Percentiles rank a stretch among this genome's conserved stretches.
Conservation (phyloP, 106 monocot species). For the Agapanthus africanus region DNA sequence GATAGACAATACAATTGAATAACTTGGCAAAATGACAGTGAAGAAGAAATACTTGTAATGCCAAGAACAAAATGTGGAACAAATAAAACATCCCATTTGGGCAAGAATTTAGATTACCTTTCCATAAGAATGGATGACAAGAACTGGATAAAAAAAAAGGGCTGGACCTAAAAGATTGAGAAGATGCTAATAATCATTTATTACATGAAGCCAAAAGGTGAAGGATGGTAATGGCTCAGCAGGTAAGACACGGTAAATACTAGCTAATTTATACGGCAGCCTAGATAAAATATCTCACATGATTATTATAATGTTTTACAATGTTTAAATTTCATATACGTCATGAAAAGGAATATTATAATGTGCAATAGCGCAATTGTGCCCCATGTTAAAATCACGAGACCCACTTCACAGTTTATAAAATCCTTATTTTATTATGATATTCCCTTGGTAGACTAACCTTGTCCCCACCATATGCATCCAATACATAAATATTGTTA, state of each 20-base stretch:
- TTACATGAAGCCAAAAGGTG: no score
- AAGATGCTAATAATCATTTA: not conserved
- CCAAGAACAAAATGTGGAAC: not conserved
- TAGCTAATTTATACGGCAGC: not conserved
- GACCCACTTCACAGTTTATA: not conserved
- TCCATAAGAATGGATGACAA: not conserved
- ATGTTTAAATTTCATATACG: not conserved
- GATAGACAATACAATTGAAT: not conserved
- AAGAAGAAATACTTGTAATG: not conserved
- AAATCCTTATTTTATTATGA: not conserved
- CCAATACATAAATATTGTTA: conserved; percentile 88
- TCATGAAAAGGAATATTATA: not conserved
- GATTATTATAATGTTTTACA: not conserved
- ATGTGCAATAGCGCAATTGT: not conserved
- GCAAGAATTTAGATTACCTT: not conserved
- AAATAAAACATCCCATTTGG: not conserved
- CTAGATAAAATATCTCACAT: not conserved
- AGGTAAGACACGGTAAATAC: not conserved
- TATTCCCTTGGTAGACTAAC: conserved; percentile 19
- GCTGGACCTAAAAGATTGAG: not conserved
- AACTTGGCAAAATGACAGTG: not conserved
- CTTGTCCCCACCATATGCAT: conserved; percentile 98
- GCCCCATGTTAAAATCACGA: not conserved
- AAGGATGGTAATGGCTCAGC: no score
- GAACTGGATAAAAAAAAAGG: no score